phyloP scores from a whole-genome alignment of 352 stramenopile genomes.

The Blastocystis sp. region DNA sequence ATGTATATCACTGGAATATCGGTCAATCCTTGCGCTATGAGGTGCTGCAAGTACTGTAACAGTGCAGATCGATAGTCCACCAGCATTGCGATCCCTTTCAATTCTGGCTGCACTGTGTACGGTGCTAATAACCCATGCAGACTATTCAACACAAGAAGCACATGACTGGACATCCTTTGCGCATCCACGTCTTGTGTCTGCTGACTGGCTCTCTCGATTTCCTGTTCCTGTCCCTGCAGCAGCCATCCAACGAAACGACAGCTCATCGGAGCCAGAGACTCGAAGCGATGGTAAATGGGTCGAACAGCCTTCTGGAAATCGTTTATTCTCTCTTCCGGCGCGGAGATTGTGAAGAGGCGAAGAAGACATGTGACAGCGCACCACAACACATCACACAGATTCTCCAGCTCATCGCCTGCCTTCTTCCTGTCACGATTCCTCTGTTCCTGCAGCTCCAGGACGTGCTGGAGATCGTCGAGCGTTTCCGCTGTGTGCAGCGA shows the following conservation, averaged over 20 bases:
- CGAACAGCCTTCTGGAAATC: neutral
- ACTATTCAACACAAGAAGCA: neutral
- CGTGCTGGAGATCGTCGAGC: neutral
- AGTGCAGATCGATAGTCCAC: neutral
- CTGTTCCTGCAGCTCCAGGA: neutral
- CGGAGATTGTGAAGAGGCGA: neutral
- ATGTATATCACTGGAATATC: neutral
- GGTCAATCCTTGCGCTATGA: neutral
- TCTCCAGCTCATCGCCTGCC: neutral
- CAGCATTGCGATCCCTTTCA: neutral
- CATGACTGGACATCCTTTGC: neutral
- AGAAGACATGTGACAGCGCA: neutral
- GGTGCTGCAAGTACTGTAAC: neutral
- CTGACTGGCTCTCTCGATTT: neutral
- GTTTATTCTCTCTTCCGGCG: neutral
- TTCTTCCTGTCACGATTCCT: neutral
- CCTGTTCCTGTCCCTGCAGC: neutral
- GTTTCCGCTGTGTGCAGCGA: constrained; percentile 8
- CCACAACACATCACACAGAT: neutral
- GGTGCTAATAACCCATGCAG: neutral
- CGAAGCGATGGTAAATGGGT: neutral
- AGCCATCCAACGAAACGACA: neutral
- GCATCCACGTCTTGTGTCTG: neutral
- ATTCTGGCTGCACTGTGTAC: neutral
- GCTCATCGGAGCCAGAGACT: neutral